A percentile compares a stretch with the other conserved stretches of the same genome.
Evolutionary conservation across 768 basidiomycete genomes (phyloP).

Genomic region (Hericium coralloides): DNA sequence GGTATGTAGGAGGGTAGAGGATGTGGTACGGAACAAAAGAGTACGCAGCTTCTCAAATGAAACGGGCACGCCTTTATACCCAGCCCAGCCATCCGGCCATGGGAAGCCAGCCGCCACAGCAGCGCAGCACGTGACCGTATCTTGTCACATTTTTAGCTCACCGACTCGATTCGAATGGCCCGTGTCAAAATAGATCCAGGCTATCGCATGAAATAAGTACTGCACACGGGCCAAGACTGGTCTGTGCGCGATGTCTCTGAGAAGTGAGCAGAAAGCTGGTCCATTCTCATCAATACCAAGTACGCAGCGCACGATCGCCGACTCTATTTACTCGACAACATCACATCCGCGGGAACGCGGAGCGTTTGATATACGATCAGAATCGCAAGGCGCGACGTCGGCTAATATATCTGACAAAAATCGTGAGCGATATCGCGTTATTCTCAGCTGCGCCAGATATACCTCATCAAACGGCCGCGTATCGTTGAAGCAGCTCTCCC

Average conservation of each 20-base stretch:
- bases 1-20: background rate
- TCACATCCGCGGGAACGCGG: too few species aligned
- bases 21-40: background rate
- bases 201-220: too few species aligned
- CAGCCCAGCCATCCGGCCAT: background rate
- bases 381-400: background rate
- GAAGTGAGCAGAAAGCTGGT: background rate
- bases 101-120: too few species aligned
- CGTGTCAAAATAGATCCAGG: too few species aligned
- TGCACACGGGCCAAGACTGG: too few species aligned
- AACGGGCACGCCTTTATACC: too few species aligned
- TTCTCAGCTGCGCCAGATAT: background rate
- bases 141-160: background rate
- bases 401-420: background rate
- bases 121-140: background rate
- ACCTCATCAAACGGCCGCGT: slow-evolving; percentile 98
- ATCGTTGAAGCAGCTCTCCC: slow-evolving; percentile 93
- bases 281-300: background rate
- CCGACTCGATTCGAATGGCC: too few species aligned
- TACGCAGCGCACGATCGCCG: background rate
- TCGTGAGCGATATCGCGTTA: background rate
- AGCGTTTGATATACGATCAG: too few species aligned
- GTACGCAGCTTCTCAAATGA: too few species aligned
- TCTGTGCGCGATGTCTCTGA: too few species aligned
- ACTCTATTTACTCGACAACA: too few species aligned